Evolutionary conservation across 1,139 yeast species (phyloP).

Genomic region (Kurtzmaniella natalensis): DNA sequence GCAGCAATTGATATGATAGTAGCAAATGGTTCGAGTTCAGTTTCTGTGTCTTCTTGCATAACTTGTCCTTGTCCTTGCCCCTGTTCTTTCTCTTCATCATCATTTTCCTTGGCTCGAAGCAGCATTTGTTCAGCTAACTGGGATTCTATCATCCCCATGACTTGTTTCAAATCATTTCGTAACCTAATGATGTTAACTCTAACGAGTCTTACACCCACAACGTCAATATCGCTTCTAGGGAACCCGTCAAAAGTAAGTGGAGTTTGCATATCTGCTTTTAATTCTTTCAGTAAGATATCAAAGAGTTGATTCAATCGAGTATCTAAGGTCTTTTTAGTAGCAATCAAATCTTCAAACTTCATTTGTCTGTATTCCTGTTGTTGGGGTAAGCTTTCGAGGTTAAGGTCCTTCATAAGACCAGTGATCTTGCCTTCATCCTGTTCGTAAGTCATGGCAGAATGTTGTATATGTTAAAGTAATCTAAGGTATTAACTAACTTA

Average conservation of each 20-base stretch:
- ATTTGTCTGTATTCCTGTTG: conserved; percentile 16
- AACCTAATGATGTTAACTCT: conserved; percentile 63
- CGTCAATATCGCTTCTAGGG: conserved; percentile 82
- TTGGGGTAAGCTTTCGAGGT: conserved; percentile 26
- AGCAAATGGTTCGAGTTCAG: conserved; percentile 48
- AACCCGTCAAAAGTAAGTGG: conserved; percentile 70
- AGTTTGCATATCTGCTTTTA: conserved; percentile 58
- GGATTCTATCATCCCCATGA: conserved; percentile 46
- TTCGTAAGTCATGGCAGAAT: conserved; percentile 11
- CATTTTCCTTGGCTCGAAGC: conserved; percentile 5
- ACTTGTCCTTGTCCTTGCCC: background rate
- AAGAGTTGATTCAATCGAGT: conserved; percentile 27
- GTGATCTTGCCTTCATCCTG: conserved; percentile 22
- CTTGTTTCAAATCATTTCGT: conserved; percentile 58
- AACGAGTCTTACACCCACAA: conserved; percentile 58
- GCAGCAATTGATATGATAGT: conserved; percentile 41
- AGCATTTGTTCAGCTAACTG: conserved; percentile 43
- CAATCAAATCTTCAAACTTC: conserved; percentile 25
- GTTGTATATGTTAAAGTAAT: no score
- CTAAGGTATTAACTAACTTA: no score
- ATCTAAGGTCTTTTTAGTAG: conserved; percentile 30
- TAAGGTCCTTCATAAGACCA: conserved; percentile 39
- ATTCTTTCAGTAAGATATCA: conserved; percentile 25
- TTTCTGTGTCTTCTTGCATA: background rate
- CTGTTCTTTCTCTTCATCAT: background rate